Evolutionary conservation across 306 rosid species (phyloP).

Genomic region (Styphnolobium japonicum): DNA sequence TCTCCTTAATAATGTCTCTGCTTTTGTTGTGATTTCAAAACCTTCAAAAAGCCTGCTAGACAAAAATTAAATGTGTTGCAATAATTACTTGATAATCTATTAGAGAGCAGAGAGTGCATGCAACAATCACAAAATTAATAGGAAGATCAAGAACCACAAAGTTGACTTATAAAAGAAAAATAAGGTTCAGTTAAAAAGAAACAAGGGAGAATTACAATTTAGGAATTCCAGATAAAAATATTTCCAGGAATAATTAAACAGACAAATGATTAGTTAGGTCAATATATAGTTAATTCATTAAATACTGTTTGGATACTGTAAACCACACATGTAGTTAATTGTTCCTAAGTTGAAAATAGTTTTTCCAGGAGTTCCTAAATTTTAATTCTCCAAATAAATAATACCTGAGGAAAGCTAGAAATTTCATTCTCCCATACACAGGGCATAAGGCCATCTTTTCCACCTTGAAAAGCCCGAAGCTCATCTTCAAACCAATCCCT

Average conservation of each 20-base stretch:
- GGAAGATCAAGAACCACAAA: not conserved
- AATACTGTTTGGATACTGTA: not conserved
- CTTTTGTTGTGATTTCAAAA: not conserved
- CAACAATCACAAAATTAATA: not conserved
- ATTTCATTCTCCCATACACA: slow-evolving; percentile 86
- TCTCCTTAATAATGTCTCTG: not conserved
- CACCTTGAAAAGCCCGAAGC: slow-evolving; percentile 97
- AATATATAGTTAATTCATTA: not conserved
- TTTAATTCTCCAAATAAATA: not conserved
- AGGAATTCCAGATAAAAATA: not conserved
- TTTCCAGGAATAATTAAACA: not conserved
- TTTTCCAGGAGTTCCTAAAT: not conserved
- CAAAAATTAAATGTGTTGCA: not conserved
- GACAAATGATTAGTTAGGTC: not conserved
- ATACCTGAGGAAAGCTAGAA: slow-evolving; percentile 93
- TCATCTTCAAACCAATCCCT: slow-evolving; percentile 99
- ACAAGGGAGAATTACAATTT: not conserved
- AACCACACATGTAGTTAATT: not conserved
- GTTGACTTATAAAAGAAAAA: not conserved
- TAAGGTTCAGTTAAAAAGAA: not conserved
- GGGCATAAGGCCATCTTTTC: slow-evolving; percentile 87
- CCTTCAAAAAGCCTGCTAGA: not conserved
- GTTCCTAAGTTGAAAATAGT: not conserved
- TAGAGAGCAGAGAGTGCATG: not conserved
- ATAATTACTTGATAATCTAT: not conserved